phyloP scores from a whole-genome alignment of 2,329 filamentous ascomycete species.

The Aspergillus calidoustus region DNA sequence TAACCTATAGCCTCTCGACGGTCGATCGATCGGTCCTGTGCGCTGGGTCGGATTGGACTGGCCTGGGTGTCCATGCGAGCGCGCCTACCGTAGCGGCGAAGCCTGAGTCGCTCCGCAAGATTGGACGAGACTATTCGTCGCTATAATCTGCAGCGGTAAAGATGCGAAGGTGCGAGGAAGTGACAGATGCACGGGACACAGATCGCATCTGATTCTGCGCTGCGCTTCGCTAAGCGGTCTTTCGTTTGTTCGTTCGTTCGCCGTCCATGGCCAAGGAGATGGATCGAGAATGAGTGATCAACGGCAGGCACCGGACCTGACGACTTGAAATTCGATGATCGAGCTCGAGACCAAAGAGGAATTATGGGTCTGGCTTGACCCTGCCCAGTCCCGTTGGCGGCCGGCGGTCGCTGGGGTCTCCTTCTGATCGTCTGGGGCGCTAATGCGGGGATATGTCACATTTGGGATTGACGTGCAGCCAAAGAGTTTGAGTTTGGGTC shows the following conservation, averaged over 20 bases:
- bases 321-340: neutral
- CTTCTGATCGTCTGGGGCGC: neutral
- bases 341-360: neutral
- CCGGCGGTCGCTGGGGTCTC: neutral
- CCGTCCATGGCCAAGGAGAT: neutral
- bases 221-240: neutral
- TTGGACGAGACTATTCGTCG: neutral
- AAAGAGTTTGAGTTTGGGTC: neutral
- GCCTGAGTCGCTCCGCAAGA: neutral
- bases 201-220: neutral
- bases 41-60: neutral
- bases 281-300: neutral
- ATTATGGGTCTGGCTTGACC: neutral
- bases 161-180: neutral
- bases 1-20: neutral
- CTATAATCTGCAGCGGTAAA: neutral
- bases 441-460: conserved; percentile 9
- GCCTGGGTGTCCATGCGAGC: neutral
- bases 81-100: neutral
- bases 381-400: neutral
- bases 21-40: neutral
- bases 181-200: neutral
- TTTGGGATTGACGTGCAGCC: neutral
- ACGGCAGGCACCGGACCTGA: neutral
- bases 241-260: neutral